A percentile compares a stretch with the other conserved stretches of the same genome.
Evolutionary conservation across 345 rosid genomes (phyloP).

Genomic region (Gossypium turneri): DNA sequence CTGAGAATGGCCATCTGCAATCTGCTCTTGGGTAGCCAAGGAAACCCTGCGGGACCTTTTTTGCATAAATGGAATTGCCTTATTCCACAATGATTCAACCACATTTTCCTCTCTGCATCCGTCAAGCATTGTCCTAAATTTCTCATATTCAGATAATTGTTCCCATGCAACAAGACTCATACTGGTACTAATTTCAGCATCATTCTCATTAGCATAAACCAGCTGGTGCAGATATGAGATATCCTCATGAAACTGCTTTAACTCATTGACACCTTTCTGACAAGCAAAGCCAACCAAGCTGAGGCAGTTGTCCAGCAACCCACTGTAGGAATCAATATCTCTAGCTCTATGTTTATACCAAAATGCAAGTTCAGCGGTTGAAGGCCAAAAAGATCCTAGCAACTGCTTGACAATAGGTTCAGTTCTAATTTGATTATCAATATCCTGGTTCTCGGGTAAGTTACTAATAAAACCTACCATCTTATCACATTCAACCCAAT

Average conservation of each 20-base stretch:
- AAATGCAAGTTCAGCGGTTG: conserved; percentile 52
- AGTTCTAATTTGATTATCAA: conserved; percentile 50
- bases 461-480: conserved; percentile 55
- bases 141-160: conserved; percentile 72
- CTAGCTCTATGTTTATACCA: conserved; percentile 91
- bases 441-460: conserved; percentile 50
- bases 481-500: conserved; percentile 94
- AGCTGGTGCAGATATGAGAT: conserved; percentile 67
- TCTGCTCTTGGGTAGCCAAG: conserved; percentile 20
- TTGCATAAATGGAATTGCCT: conserved; percentile 78
- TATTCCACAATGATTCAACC: conserved; percentile 47
- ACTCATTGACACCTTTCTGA: conserved; percentile 60
- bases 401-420: conserved; percentile 65
- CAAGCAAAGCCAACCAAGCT: conserved; percentile 71
- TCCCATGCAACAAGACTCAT: conserved; percentile 83
- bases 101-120: conserved; percentile 61
- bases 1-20: conserved; percentile 20
- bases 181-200: conserved; percentile 41
- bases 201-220: conserved; percentile 56
- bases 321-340: conserved; percentile 80
- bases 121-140: conserved; percentile 71
- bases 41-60: conserved; percentile 30
- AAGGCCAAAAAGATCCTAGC: conserved; percentile 67
- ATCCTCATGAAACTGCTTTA: conserved; percentile 74
- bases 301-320: conserved; percentile 84